Percentiles rank a stretch among this genome's conserved stretches.
Conservation (phyloP, 2,329 filamentous ascomycete species). For the Mycocentrospora acerina region DNA sequence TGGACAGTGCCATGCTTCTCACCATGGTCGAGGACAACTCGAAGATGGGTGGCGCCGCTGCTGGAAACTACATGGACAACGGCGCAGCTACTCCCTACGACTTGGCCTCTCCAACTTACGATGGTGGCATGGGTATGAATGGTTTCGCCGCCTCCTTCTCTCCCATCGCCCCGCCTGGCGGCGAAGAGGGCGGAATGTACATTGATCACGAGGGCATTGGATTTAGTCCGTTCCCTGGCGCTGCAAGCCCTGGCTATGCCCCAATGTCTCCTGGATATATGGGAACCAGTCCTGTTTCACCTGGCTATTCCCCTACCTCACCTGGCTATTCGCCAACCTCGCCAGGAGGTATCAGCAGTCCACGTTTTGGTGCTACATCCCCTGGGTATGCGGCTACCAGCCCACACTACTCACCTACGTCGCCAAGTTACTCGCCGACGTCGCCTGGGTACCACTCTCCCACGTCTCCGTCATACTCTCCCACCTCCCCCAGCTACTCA, state of each 20-base stretch:
- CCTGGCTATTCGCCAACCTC: slow-evolving; percentile 65
- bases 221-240: slow-evolving; percentile 66
- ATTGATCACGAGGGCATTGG: slow-evolving; percentile 64
- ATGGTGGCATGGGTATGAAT: slow-evolving; percentile 62
- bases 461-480: slow-evolving; percentile 49
- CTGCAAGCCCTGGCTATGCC: slow-evolving; percentile 66
- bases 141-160: slow-evolving; percentile 66
- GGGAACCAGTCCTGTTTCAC: slow-evolving; percentile 37
- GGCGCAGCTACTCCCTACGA: slow-evolving; percentile 96
- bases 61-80: slow-evolving; percentile 69
- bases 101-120: slow-evolving; percentile 63
- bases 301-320: slow-evolving; percentile 49
- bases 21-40: slow-evolving; percentile 93
- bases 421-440: slow-evolving; percentile 62
- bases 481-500: slow-evolving; percentile 56
- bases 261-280: slow-evolving; percentile 62
- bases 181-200: slow-evolving; percentile 63
- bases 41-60: slow-evolving; percentile 67
- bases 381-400: slow-evolving; percentile 55
- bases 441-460: slow-evolving; percentile 50
- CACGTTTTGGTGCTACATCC: slow-evolving; percentile 55
- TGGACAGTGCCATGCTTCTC: slow-evolving; percentile 94
- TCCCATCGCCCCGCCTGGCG: slow-evolving; percentile 70
- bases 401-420: slow-evolving; percentile 54
- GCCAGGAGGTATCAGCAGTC: slow-evolving; percentile 55